Percentiles rank a stretch among this genome's conserved stretches.
Conservation (phyloP, 345 rosid species). For the Euphorbia peplus region DNA sequence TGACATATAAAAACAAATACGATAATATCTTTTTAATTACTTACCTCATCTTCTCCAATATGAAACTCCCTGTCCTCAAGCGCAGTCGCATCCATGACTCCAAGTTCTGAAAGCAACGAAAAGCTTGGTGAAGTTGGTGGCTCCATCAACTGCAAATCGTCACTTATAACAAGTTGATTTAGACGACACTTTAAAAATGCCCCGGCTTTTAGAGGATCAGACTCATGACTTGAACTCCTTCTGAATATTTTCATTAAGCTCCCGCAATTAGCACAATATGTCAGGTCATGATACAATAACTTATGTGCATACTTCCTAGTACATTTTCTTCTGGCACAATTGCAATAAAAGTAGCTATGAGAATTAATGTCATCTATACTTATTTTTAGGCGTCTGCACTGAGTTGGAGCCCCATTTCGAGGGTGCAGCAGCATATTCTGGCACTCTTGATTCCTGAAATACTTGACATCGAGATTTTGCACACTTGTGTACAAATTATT, state of each 20-base stretch:
- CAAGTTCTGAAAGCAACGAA: constrained; percentile 22
- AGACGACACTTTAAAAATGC: too few species aligned
- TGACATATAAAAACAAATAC: background rate
- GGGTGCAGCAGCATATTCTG: constrained; percentile 25
- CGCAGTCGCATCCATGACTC: background rate
- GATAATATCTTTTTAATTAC: too few species aligned
- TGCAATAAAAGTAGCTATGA: background rate
- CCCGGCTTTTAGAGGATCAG: too few species aligned
- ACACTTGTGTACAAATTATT: constrained; percentile 26
- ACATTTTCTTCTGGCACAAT: background rate
- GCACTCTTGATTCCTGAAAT: constrained; percentile 12
- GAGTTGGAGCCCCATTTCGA: constrained; percentile 12
- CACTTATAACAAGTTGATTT: too few species aligned
- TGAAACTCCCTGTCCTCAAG: constrained; percentile 8
- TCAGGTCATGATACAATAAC: constrained; percentile 6
- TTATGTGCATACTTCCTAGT: background rate
- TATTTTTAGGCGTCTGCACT: constrained; percentile 21
- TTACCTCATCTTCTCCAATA: constrained; percentile 19
- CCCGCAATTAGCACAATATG: constrained; percentile 19
- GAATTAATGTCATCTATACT: background rate
- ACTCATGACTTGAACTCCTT: too few species aligned
- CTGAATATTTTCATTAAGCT: too few species aligned
- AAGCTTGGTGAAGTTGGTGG: too few species aligned
- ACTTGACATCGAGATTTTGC: constrained; percentile 12
- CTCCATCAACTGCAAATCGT: too few species aligned